Evolutionary conservation across 106 monocot genomes (phyloP), one percentile per base, ranked within the genome.

Genomic region (Xerophyta viscosa): DNA sequence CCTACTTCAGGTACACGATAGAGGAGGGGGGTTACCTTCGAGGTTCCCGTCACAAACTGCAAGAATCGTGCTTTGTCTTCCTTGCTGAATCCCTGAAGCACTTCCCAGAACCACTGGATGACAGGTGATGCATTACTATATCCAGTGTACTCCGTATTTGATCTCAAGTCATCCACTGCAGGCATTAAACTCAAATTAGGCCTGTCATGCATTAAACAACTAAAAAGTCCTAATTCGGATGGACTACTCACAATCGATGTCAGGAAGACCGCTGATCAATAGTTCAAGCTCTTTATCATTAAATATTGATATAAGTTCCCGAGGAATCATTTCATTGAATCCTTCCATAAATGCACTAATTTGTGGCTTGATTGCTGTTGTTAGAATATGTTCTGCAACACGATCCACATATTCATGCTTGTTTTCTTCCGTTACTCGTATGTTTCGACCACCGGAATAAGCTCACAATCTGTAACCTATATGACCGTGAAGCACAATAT

Each of bases 31-130:
- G 22, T 17, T 60, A 88, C 96, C 98, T 98, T 98, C 23, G 98
- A 98, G 48, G 98, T 98, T 61, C 98, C 98, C 20, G 98, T 98
- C 18, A 98, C 98, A 69, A 98, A 98, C 65, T 98, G 98, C 66
- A 98, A 60, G 54, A 98, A 82, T 22, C 90, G 82, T 48, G 98
- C 98, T 71, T 90, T 98, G 63, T 98, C 98, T 68, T 98, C 98
- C 50, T 98, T 90, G 77, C 86, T 98, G 56, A 98, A 86, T 18
- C 79, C 82, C 24, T 86, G 82, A 72, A 98, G 79, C 22, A 98
- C 77, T 50, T 90, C 90, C 98, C 98, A 98, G 82, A 98, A 98
- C 98, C 98, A 98, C 62, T 98, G 98, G 42, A 98, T 86, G 7
- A 98, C 86, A 59, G 86, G 79, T 29, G 98, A 86, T 15, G 82